phyloP scores from a whole-genome alignment of 2,329 filamentous ascomycete genomes.

The Fusarium subtropicale region DNA sequence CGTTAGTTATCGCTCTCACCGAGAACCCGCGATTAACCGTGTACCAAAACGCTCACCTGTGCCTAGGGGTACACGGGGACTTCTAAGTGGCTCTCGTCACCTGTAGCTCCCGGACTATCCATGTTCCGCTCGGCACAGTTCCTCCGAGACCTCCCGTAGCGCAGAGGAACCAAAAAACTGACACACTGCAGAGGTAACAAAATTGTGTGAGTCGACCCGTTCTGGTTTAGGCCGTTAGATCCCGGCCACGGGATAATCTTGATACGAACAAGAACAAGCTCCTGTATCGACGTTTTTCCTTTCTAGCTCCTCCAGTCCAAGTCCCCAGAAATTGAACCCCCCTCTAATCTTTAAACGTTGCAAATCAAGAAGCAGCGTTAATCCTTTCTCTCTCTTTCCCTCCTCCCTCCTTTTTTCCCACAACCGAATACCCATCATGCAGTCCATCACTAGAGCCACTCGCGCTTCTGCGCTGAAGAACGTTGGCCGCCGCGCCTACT shows the following conservation, averaged over 20 bases:
- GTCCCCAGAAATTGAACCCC: slow-evolving; percentile 1
- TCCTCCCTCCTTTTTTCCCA: slow-evolving; percentile 2
- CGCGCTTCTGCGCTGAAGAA: slow-evolving; percentile 76
- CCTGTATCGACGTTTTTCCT: slow-evolving; percentile 47
- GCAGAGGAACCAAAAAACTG: slow-evolving; percentile 27
- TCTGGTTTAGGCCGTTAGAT: slow-evolving; percentile 43
- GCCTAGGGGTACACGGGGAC: slow-evolving; percentile 2
- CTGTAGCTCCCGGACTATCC: slow-evolving; percentile 39
- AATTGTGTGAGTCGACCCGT: slow-evolving; percentile 35
- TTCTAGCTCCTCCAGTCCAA: slow-evolving; percentile 29
- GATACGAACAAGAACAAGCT: slow-evolving; percentile 46
- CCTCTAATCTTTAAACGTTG: slow-evolving; percentile 30
- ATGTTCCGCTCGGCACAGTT: slow-evolving; percentile 44
- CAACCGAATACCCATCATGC: slow-evolving; percentile 70
- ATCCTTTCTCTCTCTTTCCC: slow-evolving; percentile 9
- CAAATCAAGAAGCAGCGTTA: slow-evolving; percentile 25
- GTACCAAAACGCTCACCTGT: slow-evolving; percentile 25
- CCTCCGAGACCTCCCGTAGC: slow-evolving; percentile 48
- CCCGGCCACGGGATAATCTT: slow-evolving; percentile 49
- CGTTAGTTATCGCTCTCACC: slow-evolving; percentile 38
- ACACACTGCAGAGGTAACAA: slow-evolving; percentile 14
- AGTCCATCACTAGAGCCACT: slow-evolving; percentile 81
- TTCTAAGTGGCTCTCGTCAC: slow-evolving; percentile 23
- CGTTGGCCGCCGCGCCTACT: slow-evolving; percentile 76
- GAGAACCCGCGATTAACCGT: slow-evolving; percentile 48